A percentile compares a stretch with the other conserved stretches of the same genome.
Evolutionary conservation across 1,139 yeast species (phyloP).

Genomic region (Blastobotrys indianensis): DNA sequence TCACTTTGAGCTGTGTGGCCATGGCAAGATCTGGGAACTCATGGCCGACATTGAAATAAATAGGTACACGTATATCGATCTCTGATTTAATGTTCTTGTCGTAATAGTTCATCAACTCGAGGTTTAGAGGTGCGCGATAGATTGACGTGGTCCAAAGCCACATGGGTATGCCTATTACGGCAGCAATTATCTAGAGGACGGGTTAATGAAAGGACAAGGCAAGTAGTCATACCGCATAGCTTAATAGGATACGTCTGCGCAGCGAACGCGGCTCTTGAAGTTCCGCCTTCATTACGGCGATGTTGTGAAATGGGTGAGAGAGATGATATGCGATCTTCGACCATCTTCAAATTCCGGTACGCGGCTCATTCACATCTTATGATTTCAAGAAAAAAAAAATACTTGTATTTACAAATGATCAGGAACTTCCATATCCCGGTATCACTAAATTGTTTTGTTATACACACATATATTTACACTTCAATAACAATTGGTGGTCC

Average conservation of each 20-base stretch:
- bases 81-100: constrained; percentile 35
- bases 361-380: too few species aligned
- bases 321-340: too few species aligned
- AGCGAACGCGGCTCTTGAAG: constrained; percentile 2
- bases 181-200: background rate
- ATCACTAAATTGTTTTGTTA: background rate
- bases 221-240: constrained; percentile 14
- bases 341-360: too few species aligned
- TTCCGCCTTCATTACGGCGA: background rate
- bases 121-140: constrained; percentile 69
- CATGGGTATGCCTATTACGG: constrained; percentile 61
- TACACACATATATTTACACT: constrained; percentile 32
- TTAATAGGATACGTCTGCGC: constrained; percentile 16
- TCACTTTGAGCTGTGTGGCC: constrained; percentile 41
- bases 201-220: too few species aligned
- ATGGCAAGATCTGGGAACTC: constrained; percentile 39
- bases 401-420: background rate
- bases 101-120: constrained; percentile 43
- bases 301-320: background rate
- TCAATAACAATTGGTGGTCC: constrained; percentile 80
- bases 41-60: constrained; percentile 41
- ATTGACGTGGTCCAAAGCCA: constrained; percentile 68
- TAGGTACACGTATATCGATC: constrained; percentile 50
- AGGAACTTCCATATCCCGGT: background rate
- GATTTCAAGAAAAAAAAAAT: background rate